Conservation (phyloP, 306 rosid species). For the Cucurbita moschata region DNA sequence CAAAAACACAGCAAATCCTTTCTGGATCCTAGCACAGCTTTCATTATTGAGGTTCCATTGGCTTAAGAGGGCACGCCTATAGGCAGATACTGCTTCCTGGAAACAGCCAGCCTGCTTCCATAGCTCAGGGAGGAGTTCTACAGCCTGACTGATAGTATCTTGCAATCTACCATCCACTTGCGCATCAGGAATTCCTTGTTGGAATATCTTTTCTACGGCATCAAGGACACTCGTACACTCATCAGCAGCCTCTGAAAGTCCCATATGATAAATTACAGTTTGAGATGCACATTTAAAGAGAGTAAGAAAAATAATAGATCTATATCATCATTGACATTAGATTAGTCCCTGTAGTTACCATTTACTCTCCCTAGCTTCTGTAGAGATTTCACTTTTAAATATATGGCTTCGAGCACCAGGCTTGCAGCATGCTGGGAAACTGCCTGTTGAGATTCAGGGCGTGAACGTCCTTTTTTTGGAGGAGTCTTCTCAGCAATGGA, state of each 20-base stretch:
- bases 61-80: constrained; percentile 74
- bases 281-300: neutral
- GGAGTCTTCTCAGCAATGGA: constrained; percentile 42
- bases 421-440: constrained; percentile 86
- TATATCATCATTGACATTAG: neutral
- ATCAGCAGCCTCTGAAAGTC: constrained; percentile 67
- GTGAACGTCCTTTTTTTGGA: constrained; percentile 47
- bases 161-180: constrained; percentile 80
- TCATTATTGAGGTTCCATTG: constrained; percentile 89
- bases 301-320: neutral
- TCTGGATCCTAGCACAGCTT: constrained; percentile 73
- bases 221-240: constrained; percentile 76
- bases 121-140: constrained; percentile 93
- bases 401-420: constrained; percentile 92
- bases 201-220: constrained; percentile 76
- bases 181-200: constrained; percentile 51
- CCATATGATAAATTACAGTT: constrained; percentile 11
- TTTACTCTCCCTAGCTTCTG: constrained; percentile 61
- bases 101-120: constrained; percentile 56
- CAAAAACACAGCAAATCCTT: constrained; percentile 57
- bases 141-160: constrained; percentile 73
- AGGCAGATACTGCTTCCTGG: constrained; percentile 61
- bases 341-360: constrained; percentile 25
- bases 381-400: constrained; percentile 80
- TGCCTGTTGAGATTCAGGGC: constrained; percentile 41